Conservation (phyloP, 768 basidiomycete species). For the Hypsizygus marmoreus region DNA sequence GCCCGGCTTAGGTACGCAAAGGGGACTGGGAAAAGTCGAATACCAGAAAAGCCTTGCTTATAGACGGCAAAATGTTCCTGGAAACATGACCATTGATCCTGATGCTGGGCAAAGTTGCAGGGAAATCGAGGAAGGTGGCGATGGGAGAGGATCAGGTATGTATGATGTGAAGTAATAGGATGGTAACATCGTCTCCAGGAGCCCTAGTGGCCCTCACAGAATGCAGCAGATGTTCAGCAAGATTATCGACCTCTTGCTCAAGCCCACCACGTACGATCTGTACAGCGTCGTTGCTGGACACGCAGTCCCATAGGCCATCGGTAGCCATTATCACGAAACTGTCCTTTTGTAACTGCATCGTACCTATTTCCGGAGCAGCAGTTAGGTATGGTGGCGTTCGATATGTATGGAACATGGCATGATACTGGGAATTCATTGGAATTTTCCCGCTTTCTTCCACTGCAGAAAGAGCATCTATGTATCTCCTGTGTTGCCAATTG, state of each 20-base stretch:
- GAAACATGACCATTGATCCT: too few relatives aligned
- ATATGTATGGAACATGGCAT: slow-evolving; percentile 42
- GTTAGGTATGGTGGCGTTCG: slow-evolving; percentile 63
- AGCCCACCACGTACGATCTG: slow-evolving; percentile 35
- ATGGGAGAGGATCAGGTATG: not conserved
- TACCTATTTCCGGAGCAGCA: slow-evolving; percentile 49
- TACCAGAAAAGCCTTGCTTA: too few relatives aligned
- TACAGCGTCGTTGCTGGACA: slow-evolving; percentile 49
- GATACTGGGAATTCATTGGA: slow-evolving; percentile 36
- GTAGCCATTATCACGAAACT: slow-evolving; percentile 53
- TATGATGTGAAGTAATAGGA: slow-evolving; percentile 25
- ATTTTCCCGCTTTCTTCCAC: slow-evolving; percentile 34
- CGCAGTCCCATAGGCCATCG: slow-evolving; percentile 58
- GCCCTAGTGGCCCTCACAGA: slow-evolving; percentile 19
- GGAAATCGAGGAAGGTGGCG: not conserved
- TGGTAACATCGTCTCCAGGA: slow-evolving; percentile 39
- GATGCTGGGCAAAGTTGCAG: too few relatives aligned
- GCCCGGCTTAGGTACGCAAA: too few relatives aligned
- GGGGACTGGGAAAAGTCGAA: too few relatives aligned
- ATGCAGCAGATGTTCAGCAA: slow-evolving; percentile 30
- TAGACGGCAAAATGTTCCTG: too few relatives aligned
- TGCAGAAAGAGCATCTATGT: slow-evolving; percentile 34
- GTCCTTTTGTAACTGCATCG: slow-evolving; percentile 33
- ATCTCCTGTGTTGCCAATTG: slow-evolving; percentile 30
- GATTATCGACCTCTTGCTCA: slow-evolving; percentile 20